Conservation (phyloP, 108 stramenopile species). For the Fragilaria crotonensis region DNA sequence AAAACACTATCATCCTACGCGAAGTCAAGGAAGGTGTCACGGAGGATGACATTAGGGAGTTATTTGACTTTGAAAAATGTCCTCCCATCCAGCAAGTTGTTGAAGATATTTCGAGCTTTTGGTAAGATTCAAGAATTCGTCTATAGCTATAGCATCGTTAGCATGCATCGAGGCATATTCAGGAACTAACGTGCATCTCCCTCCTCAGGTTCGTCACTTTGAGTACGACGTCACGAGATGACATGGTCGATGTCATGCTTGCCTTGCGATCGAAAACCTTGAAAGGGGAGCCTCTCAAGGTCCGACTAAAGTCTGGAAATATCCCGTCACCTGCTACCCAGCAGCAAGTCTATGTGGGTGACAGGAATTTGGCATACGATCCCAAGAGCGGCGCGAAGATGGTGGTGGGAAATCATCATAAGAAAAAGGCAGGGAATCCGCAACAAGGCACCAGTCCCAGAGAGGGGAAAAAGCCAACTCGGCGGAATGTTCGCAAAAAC, state of each 20-base stretch:
- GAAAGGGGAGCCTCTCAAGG: conserved; percentile 42
- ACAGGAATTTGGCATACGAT: neutral
- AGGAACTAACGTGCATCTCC: no score
- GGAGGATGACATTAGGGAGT: conserved; percentile 29
- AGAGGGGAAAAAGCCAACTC: neutral
- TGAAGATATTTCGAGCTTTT: conserved; percentile 39
- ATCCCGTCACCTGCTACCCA: neutral
- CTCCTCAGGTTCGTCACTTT: conserved; percentile 42
- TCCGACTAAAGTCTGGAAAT: conserved; percentile 29
- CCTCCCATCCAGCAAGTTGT: conserved; percentile 24
- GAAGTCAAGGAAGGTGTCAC: conserved; percentile 28
- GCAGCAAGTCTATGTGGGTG: neutral
- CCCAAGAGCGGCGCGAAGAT: no score
- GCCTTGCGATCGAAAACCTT: conserved; percentile 24
- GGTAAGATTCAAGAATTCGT: conserved; percentile 22
- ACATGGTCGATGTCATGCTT: conserved; percentile 40
- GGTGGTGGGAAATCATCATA: no score
- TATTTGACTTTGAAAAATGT: conserved; percentile 31
- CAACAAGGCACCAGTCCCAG: no score
- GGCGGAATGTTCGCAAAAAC: neutral
- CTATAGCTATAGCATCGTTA: no score
- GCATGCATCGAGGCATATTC: no score
- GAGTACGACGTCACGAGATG: conserved; percentile 31
- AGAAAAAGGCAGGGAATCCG: no score
- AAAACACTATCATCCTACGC: conserved; percentile 42